These are phyloP conservation scores for Hypoxylon sp. DNA, from an alignment of 2,329 filamentous ascomycete species.

Conservation along the genomic window DNA sequence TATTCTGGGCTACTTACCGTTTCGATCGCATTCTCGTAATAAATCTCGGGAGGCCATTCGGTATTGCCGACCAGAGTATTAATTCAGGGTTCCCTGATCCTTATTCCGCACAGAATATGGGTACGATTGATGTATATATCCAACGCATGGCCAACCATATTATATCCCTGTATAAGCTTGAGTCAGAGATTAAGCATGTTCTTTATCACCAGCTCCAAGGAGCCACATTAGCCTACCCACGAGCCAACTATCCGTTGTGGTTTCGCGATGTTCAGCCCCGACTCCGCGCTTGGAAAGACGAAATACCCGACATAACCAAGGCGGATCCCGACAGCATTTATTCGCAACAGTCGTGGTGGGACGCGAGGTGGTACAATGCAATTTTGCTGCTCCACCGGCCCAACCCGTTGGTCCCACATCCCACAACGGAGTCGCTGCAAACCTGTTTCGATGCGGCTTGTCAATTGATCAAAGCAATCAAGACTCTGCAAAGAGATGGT, in stretches of 20 bases:
- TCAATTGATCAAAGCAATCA: conserved; percentile 51
- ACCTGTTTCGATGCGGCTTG: conserved; percentile 51
- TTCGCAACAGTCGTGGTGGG: conserved; percentile 53
- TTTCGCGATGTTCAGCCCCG: conserved; percentile 52
- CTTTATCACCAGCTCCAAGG: conserved; percentile 51
- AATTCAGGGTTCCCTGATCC: conserved; percentile 47
- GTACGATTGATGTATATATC: conserved; percentile 39
- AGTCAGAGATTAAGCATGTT: conserved; percentile 57
- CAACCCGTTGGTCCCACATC: conserved; percentile 45
- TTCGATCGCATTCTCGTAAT: conserved; percentile 51
- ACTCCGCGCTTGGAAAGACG: conserved; percentile 53
- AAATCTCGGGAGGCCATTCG: conserved; percentile 53
- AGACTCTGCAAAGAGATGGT: conserved; percentile 53
- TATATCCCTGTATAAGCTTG: conserved; percentile 50
- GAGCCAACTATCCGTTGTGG: conserved; percentile 51
- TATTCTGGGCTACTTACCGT: conserved; percentile 51
- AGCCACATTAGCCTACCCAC: conserved; percentile 51
- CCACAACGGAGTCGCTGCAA: conserved; percentile 46
- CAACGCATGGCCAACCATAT: conserved; percentile 54
- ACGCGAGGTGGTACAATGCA: conserved; percentile 52
- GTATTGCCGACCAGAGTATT: conserved; percentile 51
- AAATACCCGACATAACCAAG: conserved; percentile 49
- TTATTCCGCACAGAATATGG: conserved; percentile 30
- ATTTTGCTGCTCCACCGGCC: conserved; percentile 55
- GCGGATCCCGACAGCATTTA: conserved; percentile 52